Base-by-base conservation (phyloP, 495 filamentous ascomycete genomes). In the Penicillium flavigenum region DNA sequence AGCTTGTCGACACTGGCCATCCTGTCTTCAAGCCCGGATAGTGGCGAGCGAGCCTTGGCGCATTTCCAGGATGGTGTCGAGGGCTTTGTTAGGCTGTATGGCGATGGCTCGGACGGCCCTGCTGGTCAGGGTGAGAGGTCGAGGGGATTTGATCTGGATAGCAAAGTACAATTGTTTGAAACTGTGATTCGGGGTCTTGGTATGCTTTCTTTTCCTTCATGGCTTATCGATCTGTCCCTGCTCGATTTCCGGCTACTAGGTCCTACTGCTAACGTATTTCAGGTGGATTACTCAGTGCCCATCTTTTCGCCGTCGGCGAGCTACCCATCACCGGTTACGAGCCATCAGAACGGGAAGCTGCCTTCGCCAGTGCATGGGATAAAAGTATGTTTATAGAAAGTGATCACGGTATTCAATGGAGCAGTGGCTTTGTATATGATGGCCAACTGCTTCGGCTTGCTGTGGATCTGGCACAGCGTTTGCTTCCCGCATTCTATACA, bases 121-220 rank as follows among this genome's bases (percentile, higher is more conserved):
- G 79, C 79, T 22, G 90, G 88, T 38, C 78, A 83, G 64, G 92
- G 92, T 9, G 79, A 82, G 60, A 79, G 89, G 58, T 84, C 81
- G n/a, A 81, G 88, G 34, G 94, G 91, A 3, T 98, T 98, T 60
- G 92, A 98, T 74, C 78, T 97, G 41, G 93, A 98, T 72, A 95
- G 91, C 71, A 97, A 97, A 72, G 94, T 98, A 9, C 91, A 98
- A 73, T 90, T 98, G 34, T 98, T 98, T 67, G 94, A 98, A 72
- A 96, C 92, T 2, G 92, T 96, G 10, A 98, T 98, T 68, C 81
- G 94, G 60, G 92, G 92, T 27, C 81, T 98, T 49, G 94, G 76
- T 79, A 70, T 42, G 51, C 12, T 47, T 31, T 43, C 7, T 17
- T 56, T 9, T 29, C 22, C 29, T 24, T 16, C 19, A 10, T 31